phyloP scores from a whole-genome alignment of 1,284 basidiomycete species.

The Thecaphora thlaspeos region DNA sequence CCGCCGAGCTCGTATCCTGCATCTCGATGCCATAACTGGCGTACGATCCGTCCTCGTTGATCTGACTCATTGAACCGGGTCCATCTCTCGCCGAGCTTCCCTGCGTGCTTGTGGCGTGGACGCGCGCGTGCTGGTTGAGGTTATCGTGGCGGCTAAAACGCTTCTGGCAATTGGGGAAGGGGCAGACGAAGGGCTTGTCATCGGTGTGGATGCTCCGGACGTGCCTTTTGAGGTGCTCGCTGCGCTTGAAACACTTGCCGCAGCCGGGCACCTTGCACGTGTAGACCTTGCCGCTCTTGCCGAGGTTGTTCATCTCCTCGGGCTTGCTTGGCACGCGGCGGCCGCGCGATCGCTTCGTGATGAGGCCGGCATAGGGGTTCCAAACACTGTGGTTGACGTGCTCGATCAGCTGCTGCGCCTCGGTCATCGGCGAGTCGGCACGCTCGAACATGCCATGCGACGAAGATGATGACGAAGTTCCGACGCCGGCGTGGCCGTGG shows the following conservation, averaged over 20 bases:
- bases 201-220: slow-evolving; percentile 54
- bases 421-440: too few species aligned
- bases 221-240: slow-evolving; percentile 53
- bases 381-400: slow-evolving; percentile 1
- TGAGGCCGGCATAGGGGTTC: slow-evolving; percentile 45
- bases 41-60: too few species aligned
- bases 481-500: too few species aligned
- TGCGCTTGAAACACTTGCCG: slow-evolving; percentile 53
- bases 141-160: slow-evolving; percentile 52
- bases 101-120: slow-evolving; percentile 32
- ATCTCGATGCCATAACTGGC: too few species aligned
- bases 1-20: too few species aligned
- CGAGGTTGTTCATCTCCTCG: slow-evolving; percentile 52
- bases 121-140: slow-evolving; percentile 52
- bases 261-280: slow-evolving; percentile 53
- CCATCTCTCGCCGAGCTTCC: slow-evolving; percentile 1
- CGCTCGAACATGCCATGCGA: neutral
- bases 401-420: slow-evolving; percentile 7
- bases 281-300: slow-evolving; percentile 54
- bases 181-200: slow-evolving; percentile 52
- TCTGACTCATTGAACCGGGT: too few species aligned
- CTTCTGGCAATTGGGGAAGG: slow-evolving; percentile 47
- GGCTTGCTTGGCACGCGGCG: slow-evolving; percentile 52
- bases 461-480: slow-evolving; percentile 8
- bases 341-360: slow-evolving; percentile 51